Conservation (phyloP, 768 basidiomycete genomes). For the Termitomyces sp. region DNA sequence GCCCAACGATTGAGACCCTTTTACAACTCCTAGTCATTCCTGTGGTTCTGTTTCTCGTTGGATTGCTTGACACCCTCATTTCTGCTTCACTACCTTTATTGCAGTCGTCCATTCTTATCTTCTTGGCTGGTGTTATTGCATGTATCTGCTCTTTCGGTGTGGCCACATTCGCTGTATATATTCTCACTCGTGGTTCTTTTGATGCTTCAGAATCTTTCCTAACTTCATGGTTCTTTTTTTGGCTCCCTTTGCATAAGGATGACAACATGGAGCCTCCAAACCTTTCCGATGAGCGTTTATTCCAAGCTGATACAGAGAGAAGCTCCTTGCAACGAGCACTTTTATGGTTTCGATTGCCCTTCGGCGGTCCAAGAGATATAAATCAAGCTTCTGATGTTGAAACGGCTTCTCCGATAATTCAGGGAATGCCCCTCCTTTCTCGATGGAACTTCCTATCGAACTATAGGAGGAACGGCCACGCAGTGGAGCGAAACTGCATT, state of each 20-base stretch:
- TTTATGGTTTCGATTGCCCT: not conserved
- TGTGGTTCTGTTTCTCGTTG: slow-evolving; percentile 10
- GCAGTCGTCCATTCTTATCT: not conserved
- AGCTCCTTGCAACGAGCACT: not conserved
- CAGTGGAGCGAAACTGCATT: not conserved
- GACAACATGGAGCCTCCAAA: not conserved
- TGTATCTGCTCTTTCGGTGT: not conserved
- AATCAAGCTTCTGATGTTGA: not conserved
- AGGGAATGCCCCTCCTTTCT: not conserved
- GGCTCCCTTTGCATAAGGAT: not conserved
- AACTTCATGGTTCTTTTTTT: not conserved
- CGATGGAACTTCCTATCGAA: not conserved
- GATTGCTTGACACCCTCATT: slow-evolving; percentile 11
- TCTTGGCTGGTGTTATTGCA: not conserved
- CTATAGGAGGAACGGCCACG: not conserved
- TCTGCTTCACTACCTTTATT: not conserved
- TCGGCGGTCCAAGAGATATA: not conserved
- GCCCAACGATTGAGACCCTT: slow-evolving; percentile 11
- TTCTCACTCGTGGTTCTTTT: not conserved
- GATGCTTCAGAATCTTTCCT: not conserved
- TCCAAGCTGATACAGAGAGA: not conserved
- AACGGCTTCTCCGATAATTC: not conserved
- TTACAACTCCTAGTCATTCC: slow-evolving; percentile 9
- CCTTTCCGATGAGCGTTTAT: not conserved
- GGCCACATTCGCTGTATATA: not conserved